These are phyloP conservation scores for Malassezia equina DNA, from an alignment of 1,284 basidiomycete species.

Conservation along the genomic window DNA sequence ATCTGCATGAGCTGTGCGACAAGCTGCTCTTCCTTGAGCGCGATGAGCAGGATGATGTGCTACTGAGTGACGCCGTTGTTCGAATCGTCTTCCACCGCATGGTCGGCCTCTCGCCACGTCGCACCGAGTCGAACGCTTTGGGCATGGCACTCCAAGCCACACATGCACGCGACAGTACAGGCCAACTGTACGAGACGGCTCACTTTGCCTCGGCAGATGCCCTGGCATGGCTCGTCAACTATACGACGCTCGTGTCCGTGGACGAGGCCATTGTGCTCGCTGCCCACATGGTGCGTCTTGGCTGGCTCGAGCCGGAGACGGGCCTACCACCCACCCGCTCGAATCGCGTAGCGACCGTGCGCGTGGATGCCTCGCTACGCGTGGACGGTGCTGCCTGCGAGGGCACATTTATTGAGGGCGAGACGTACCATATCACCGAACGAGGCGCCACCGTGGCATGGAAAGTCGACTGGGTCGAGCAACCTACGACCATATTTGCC, in stretches of 20 bases:
- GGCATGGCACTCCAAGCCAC: slow-evolving; percentile 6
- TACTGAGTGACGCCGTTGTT: slow-evolving; percentile 87
- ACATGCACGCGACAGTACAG: slow-evolving; percentile 44
- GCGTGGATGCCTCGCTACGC: slow-evolving; percentile 6
- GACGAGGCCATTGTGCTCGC: slow-evolving; percentile 96
- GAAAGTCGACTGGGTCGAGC: slow-evolving; percentile 16
- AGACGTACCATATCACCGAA: slow-evolving; percentile 14
- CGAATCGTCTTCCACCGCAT: slow-evolving; percentile 92
- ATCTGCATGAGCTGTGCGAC: slow-evolving; percentile 92
- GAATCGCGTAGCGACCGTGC: slow-evolving; percentile 9
- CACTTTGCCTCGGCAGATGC: slow-evolving; percentile 78
- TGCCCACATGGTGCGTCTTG: slow-evolving; percentile 92
- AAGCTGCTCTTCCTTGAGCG: slow-evolving; percentile 94
- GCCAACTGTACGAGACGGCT: slow-evolving; percentile 17
- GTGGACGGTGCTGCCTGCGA: slow-evolving; percentile 3
- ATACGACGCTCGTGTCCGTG: slow-evolving; percentile 84
- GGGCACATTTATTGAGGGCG: slow-evolving; percentile 16
- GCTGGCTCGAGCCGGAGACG: slow-evolving; percentile 43
- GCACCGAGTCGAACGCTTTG: slow-evolving; percentile 8
- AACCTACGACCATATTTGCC: neutral
- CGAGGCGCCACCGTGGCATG: slow-evolving; percentile 14
- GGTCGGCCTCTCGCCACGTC: slow-evolving; percentile 57
- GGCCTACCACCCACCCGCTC: slow-evolving; percentile 3
- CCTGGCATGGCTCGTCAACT: slow-evolving; percentile 94
- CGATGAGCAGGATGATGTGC: slow-evolving; percentile 83